Conservation (phyloP, 805 yeast genomes). For the Kodamaea fukazawae region DNA sequence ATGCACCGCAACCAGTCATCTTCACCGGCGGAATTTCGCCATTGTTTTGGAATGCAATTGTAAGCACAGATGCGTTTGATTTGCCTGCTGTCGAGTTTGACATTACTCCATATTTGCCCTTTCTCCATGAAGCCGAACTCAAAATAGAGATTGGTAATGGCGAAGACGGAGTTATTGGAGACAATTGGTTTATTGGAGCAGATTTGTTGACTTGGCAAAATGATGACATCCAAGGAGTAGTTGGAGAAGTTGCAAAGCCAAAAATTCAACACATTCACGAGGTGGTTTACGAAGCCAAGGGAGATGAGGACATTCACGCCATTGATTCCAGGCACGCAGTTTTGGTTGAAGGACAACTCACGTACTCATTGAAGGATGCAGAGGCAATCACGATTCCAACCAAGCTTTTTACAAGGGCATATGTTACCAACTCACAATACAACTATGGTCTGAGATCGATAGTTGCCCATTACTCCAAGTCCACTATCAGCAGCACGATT, state of each 20-base stretch:
- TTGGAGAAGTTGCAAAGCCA: constrained; percentile 33
- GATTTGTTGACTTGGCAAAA: constrained; percentile 55
- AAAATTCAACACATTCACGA: neutral
- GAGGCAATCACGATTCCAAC: neutral
- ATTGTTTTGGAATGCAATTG: constrained; percentile 77
- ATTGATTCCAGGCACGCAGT: constrained; percentile 1
- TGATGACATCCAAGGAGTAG: constrained; percentile 31
- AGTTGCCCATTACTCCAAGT: constrained; percentile 2
- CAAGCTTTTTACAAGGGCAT: constrained; percentile 1
- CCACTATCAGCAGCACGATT: neutral
- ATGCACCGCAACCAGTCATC: constrained; percentile 68
- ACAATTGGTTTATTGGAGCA: constrained; percentile 62
- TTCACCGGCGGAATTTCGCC: constrained; percentile 85
- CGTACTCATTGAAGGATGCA: neutral
- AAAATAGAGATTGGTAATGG: constrained; percentile 56
- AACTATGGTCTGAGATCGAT: neutral
- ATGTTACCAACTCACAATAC: neutral
- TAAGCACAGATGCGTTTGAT: constrained; percentile 71
- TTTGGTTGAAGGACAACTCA: neutral
- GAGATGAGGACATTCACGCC: neutral
- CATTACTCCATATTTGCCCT: constrained; percentile 65
- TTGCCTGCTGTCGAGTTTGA: constrained; percentile 69
- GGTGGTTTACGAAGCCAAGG: neutral
- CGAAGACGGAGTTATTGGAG: constrained; percentile 40
- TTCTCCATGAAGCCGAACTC: constrained; percentile 49